Evolutionary conservation across 768 basidiomycete genomes (phyloP).

Genomic region (Xerocomellus dryophilus): DNA sequence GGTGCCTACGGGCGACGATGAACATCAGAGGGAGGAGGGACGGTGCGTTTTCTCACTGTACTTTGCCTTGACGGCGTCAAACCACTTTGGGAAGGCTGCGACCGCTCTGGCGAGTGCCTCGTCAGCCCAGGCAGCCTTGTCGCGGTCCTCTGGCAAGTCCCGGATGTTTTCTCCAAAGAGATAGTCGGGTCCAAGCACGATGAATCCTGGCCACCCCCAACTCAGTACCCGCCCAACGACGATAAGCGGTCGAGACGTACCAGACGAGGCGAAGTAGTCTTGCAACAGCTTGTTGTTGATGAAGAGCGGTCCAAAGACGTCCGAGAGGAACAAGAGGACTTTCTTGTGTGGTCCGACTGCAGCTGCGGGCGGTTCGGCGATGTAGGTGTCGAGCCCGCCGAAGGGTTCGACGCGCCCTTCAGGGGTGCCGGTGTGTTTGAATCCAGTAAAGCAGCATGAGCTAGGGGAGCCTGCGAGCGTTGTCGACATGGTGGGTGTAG

Average conservation of each 20-base stretch:
- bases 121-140: slow-evolving; percentile 40
- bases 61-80: slow-evolving; percentile 44
- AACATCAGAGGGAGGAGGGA: neutral
- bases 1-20: slow-evolving; percentile 13
- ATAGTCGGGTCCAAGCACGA: slow-evolving; percentile 58
- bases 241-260: slow-evolving; percentile 34
- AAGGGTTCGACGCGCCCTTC: slow-evolving; percentile 42
- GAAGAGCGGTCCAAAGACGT: slow-evolving; percentile 53
- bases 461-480: too few relatives aligned
- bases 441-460: slow-evolving; percentile 45
- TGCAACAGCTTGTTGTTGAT: slow-evolving; percentile 56
- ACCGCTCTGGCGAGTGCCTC: slow-evolving; percentile 33
- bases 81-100: slow-evolving; percentile 46
- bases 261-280: slow-evolving; percentile 60
- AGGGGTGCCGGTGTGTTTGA: slow-evolving; percentile 50
- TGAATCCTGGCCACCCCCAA: slow-evolving; percentile 41
- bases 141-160: slow-evolving; percentile 29
- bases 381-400: slow-evolving; percentile 51
- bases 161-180: slow-evolving; percentile 50
- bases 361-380: slow-evolving; percentile 43
- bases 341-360: slow-evolving; percentile 32
- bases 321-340: slow-evolving; percentile 55
- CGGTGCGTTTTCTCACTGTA: slow-evolving; percentile 37
- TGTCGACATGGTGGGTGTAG: too few relatives aligned
- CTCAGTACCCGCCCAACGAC: neutral